Evolutionary conservation across 2,329 filamentous ascomycete genomes (phyloP).

Genomic region (Dothiorella sarmentorum): DNA sequence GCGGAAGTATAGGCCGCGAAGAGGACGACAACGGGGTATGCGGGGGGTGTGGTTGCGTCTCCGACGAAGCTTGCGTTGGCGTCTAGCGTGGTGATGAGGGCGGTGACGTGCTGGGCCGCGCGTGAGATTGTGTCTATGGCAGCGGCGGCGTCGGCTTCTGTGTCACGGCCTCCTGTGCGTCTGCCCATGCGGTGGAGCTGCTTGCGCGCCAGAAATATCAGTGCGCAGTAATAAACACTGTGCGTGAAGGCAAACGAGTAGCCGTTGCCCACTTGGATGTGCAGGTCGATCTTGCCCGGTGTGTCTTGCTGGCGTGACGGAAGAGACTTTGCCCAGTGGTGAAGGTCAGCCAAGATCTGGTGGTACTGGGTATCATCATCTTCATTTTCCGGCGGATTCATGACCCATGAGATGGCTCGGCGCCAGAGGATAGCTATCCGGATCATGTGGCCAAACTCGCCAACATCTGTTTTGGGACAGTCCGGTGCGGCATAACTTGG

Average conservation of each 20-base stretch:
- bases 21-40: slow-evolving; percentile 1
- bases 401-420: slow-evolving; percentile 2
- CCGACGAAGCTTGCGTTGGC: neutral
- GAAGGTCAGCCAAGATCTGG: neutral
- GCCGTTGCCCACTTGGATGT: slow-evolving; percentile 14
- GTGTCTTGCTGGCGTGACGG: slow-evolving; percentile 10
- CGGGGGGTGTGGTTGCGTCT: neutral
- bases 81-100: slow-evolving; percentile 2
- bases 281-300: slow-evolving; percentile 13
- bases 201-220: slow-evolving; percentile 3
- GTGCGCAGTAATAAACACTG: slow-evolving; percentile 6
- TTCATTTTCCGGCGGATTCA: slow-evolving; percentile 7
- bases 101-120: slow-evolving; percentile 1
- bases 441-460: slow-evolving; percentile 15
- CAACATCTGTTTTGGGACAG: neutral
- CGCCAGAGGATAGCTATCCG: slow-evolving; percentile 2
- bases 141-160: neutral
- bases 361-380: slow-evolving; percentile 6
- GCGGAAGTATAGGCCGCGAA: slow-evolving; percentile 13
- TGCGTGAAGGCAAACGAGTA: slow-evolving; percentile 12
- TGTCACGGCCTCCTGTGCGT: neutral
- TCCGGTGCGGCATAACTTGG: neutral
- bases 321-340: neutral
- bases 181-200: slow-evolving; percentile 13
- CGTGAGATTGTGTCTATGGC: neutral